Conservation (phyloP, 2,329 filamentous ascomycete species). For the Tolypocladium pustulatum region DNA sequence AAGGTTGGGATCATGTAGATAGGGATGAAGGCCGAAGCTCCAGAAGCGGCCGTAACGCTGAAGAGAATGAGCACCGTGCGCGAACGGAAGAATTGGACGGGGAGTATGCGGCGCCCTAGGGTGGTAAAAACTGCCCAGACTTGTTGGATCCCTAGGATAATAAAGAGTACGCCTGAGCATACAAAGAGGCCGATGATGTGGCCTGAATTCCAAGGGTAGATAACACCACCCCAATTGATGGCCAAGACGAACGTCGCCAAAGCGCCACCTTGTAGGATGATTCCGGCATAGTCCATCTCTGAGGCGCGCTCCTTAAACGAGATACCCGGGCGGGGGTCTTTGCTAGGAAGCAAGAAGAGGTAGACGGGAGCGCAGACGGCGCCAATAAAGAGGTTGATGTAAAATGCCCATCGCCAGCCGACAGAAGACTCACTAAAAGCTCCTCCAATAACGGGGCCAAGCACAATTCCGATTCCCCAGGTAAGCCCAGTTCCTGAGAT, state of each 20-base stretch:
- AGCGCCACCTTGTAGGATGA: conserved; percentile 21
- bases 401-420: conserved; percentile 23
- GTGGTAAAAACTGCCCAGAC: conserved; percentile 11
- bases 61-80: conserved; percentile 30
- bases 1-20: conserved; percentile 39
- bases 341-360: conserved; percentile 13
- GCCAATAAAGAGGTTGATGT: conserved; percentile 41
- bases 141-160: conserved; percentile 35
- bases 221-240: conserved; percentile 35
- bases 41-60: conserved; percentile 18
- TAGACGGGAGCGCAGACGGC: conserved; percentile 18
- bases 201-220: conserved; percentile 33
- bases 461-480: conserved; percentile 33
- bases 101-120: conserved; percentile 28
- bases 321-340: conserved; percentile 8
- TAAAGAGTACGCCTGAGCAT: conserved; percentile 24
- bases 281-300: conserved; percentile 31
- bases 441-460: conserved; percentile 28
- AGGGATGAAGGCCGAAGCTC: conserved; percentile 11
- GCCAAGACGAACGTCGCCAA: conserved; percentile 32
- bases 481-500: conserved; percentile 15
- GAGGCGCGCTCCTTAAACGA: conserved; percentile 14
- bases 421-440: not conserved
- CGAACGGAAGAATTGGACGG: conserved; percentile 30
- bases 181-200: conserved; percentile 33